phyloP scores from a whole-genome alignment of 495 filamentous ascomycete genomes.

The Hamigera avellanea region DNA sequence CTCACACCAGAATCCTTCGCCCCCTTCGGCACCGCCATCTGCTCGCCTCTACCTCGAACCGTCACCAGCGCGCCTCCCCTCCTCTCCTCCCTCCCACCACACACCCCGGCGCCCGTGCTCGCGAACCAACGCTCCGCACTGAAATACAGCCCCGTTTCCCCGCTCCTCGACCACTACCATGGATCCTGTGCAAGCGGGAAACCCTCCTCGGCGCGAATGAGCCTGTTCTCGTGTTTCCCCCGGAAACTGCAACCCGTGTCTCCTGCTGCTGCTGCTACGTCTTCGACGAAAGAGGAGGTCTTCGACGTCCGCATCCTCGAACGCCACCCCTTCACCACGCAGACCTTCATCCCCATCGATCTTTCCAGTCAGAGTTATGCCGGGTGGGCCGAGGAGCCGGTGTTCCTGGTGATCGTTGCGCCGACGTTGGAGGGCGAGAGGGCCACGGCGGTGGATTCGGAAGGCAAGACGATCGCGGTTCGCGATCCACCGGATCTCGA shows the following conservation, averaged over 20 bases:
- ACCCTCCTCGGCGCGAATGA: slow-evolving; percentile 54
- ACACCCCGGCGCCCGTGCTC: slow-evolving; percentile 23
- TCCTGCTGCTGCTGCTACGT: background rate
- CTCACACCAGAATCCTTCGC: slow-evolving; percentile 58
- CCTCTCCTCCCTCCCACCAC: slow-evolving; percentile 28
- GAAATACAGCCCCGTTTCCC: slow-evolving; percentile 73
- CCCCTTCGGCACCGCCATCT: slow-evolving; percentile 73
- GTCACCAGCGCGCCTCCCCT: slow-evolving; percentile 33
- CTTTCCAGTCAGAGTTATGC: slow-evolving; percentile 27
- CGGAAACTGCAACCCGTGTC: slow-evolving; percentile 31
- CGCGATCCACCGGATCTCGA: slow-evolving; percentile 62
- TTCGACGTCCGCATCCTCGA: slow-evolving; percentile 73
- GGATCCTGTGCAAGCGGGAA: slow-evolving; percentile 48
- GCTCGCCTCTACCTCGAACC: slow-evolving; percentile 50
- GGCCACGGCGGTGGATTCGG: slow-evolving; percentile 20
- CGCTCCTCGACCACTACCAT: slow-evolving; percentile 53
- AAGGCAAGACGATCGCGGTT: slow-evolving; percentile 21
- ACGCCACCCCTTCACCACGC: slow-evolving; percentile 85
- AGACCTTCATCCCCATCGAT: slow-evolving; percentile 80
- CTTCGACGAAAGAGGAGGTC: slow-evolving; percentile 12
- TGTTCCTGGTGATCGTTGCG: slow-evolving; percentile 85
- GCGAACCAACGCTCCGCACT: slow-evolving; percentile 84
- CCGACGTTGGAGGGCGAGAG: slow-evolving; percentile 42
- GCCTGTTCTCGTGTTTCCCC: slow-evolving; percentile 82
- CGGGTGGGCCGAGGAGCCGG: slow-evolving; percentile 19